Percentiles rank a stretch among this genome's conserved stretches.
These are phyloP conservation scores for Blastobotrys parvus DNA, from an alignment of 805 yeast species.

Conservation along the genomic window DNA sequence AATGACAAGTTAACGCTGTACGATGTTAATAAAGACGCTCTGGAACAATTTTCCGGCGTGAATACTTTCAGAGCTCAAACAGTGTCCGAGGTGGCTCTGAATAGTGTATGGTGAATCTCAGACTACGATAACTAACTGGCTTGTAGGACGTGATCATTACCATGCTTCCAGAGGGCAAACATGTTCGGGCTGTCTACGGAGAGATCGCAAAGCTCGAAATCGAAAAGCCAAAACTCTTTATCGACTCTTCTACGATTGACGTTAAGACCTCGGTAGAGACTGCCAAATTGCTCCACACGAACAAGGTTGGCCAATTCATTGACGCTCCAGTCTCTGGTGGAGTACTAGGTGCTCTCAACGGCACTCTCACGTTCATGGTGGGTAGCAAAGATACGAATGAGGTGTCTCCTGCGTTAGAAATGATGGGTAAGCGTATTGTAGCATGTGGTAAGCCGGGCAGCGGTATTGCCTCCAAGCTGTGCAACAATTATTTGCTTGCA, in stretches of 20 bases:
- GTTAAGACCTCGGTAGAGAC: constrained; percentile 38
- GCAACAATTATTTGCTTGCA: constrained; percentile 47
- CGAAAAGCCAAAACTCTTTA: constrained; percentile 25
- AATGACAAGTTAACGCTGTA: constrained; percentile 36
- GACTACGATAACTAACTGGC: neutral
- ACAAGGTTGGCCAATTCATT: constrained; percentile 33
- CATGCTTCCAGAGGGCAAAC: constrained; percentile 49
- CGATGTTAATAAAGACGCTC: constrained; percentile 33
- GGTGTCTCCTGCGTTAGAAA: constrained; percentile 23
- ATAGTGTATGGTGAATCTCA: constrained; percentile 3
- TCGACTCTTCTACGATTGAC: constrained; percentile 47
- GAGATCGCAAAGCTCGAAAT: constrained; percentile 26
- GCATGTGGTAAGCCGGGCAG: constrained; percentile 45
- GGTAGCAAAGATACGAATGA: constrained; percentile 29
- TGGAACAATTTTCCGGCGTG: constrained; percentile 21
- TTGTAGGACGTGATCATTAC: constrained; percentile 32
- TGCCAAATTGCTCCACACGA: constrained; percentile 32
- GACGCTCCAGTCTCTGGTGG: constrained; percentile 55
- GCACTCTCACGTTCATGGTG: constrained; percentile 45
- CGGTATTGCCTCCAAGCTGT: constrained; percentile 47
- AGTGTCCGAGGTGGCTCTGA: constrained; percentile 19
- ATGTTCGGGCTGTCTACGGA: constrained; percentile 35
- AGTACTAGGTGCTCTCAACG: constrained; percentile 45
- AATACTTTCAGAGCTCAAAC: constrained; percentile 14
- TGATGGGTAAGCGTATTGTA: constrained; percentile 43